Base-by-base conservation (phyloP, 306 rosid genomes). In the Vigna radiata region DNA sequence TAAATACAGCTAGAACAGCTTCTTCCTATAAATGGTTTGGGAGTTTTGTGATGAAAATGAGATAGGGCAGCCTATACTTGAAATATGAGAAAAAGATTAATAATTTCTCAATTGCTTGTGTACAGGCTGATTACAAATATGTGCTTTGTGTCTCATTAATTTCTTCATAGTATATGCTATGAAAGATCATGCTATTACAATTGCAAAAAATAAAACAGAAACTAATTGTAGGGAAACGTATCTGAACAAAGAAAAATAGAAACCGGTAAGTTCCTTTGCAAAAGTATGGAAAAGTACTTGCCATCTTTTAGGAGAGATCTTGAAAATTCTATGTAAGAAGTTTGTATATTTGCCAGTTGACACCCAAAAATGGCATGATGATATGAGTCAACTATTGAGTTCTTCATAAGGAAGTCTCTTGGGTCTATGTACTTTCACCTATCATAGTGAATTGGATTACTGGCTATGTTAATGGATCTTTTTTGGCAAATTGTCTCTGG, bases 31-130 rank as follows among this genome's bases (percentile, higher is more conserved):
- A 59, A 15, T 61, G 44, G 44, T 29, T 61, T 29, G 23, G 44
- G 47, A 62, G 50, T 10, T 43, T 63, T 18, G 54, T 4, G 10
- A 66, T 21, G 18, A 43, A 66, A 27, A 66, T 66, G 19, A 43
- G 33, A n/a, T 14, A 39, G 70, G 70, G 71, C 53, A 66, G 43
- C 71, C 71, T 19, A 12, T 41, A 10, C 14, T 27, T 59, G 65
- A 27, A 59, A 59, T 21, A 12, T 23, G 66, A 60, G 29, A 60
- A 27, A 0, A 60, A 60, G 1, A 29, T 60, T 9, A 59, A 56
- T 56, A 56, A 56, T 12, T 23, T 56, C 31, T 11, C 36, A 56
- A 23, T 12, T 56, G 33, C 37, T 21, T 56, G 62, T 55, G 7
- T 55, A 10, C 13, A 56, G 63, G 5, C 3, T 23, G 63, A 56